Percentiles rank a stretch among this genome's conserved stretches.
Evolutionary conservation across 2,329 filamentous ascomycete species (phyloP).

Genomic region (Bretziella fagacearum): DNA sequence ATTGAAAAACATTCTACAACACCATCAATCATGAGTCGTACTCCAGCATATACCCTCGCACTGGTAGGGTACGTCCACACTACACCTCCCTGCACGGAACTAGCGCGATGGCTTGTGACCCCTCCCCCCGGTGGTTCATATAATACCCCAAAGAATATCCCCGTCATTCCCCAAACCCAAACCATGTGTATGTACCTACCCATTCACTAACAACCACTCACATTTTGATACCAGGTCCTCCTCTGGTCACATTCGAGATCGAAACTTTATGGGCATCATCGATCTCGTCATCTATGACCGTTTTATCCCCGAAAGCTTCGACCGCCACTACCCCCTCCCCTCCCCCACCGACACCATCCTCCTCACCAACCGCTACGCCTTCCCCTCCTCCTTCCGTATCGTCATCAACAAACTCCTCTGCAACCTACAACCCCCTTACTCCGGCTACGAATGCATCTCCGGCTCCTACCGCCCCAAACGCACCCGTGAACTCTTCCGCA

Average conservation of each 20-base stretch:
- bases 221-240: slow-evolving; percentile 3
- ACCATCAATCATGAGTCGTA: slow-evolving; percentile 1
- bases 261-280: slow-evolving; percentile 3
- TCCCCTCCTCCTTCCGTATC: slow-evolving; percentile 7
- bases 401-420: slow-evolving; percentile 7
- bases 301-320: background rate
- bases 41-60: slow-evolving; percentile 4
- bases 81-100: background rate
- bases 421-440: slow-evolving; percentile 1
- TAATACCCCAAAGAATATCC: no score
- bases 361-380: slow-evolving; percentile 1
- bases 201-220: background rate
- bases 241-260: background rate
- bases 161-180: no score
- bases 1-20: background rate
- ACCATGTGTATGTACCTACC: background rate
- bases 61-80: slow-evolving; percentile 1
- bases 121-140: no score
- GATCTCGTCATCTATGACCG: background rate
- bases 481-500: slow-evolving; percentile 7
- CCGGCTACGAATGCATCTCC: slow-evolving; percentile 3
- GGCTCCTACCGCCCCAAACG: background rate
- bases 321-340: background rate
- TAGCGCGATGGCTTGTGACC: no score
- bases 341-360: slow-evolving; percentile 1